A percentile compares a stretch with the other conserved stretches of the same genome.
These are phyloP conservation scores for Cicer arietinum DNA, from an alignment of 306 rosid genomes.

Conservation along the genomic window DNA sequence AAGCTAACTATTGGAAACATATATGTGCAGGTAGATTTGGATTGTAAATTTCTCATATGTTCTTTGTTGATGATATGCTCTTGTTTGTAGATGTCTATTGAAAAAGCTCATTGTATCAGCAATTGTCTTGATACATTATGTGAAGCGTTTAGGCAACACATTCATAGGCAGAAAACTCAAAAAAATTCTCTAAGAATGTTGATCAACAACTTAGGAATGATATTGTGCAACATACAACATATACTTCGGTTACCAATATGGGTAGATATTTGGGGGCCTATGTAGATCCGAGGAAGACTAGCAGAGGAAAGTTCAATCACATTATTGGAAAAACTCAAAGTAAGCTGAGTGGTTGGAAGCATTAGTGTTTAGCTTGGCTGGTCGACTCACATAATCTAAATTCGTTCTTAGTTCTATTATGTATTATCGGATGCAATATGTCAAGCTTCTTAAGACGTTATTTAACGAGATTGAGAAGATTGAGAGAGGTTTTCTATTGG, in stretches of 20 bases:
- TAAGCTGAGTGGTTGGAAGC: neutral
- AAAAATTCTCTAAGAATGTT: neutral
- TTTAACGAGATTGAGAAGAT: too few species aligned
- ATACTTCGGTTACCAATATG: too few species aligned
- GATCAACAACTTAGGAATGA: neutral
- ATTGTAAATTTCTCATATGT: neutral
- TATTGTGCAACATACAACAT: neutral
- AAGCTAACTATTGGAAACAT: neutral
- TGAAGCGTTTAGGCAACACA: neutral
- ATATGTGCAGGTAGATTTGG: too few species aligned
- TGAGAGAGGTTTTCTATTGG: neutral
- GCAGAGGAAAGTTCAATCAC: too few species aligned
- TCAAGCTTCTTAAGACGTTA: too few species aligned
- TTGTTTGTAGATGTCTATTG: too few species aligned
- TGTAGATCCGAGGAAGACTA: too few species aligned
- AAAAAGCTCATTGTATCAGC: neutral
- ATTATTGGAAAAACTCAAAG: too few species aligned
- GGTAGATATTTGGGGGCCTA: too few species aligned
- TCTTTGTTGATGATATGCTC: too few species aligned
- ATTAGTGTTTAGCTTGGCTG: neutral
- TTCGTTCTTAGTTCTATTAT: neutral
- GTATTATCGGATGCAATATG: too few species aligned
- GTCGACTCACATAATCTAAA: neutral
- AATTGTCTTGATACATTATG: neutral
- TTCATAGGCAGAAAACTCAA: neutral